These are phyloP conservation scores for Hymenoscyphus fructigenus DNA, from an alignment of 2,329 filamentous ascomycete genomes.

Conservation along the genomic window DNA sequence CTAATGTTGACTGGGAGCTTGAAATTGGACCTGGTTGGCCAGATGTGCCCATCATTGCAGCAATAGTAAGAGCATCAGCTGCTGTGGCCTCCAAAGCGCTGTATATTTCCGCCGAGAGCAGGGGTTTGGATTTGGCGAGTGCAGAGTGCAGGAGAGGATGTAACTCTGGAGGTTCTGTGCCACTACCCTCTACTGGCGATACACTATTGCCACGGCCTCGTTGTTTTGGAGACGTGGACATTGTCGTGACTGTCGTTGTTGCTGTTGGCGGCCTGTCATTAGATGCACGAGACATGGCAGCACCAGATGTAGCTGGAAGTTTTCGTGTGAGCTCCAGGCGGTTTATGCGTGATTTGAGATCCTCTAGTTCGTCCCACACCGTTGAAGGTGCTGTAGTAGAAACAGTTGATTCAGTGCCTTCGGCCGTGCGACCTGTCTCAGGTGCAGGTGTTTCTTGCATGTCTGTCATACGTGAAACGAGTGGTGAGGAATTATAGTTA, in stretches of 20 bases:
- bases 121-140: constrained; percentile 71
- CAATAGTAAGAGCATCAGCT: constrained; percentile 75
- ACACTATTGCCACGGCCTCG: constrained; percentile 54
- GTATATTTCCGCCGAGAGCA: constrained; percentile 71
- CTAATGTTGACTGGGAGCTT: constrained; percentile 50
- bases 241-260: constrained; percentile 84
- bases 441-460: constrained; percentile 41
- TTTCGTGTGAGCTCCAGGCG: constrained; percentile 89
- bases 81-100: constrained; percentile 77
- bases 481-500: constrained; percentile 55
- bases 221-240: constrained; percentile 80
- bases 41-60: constrained; percentile 72
- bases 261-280: constrained; percentile 87
- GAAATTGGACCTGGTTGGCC: constrained; percentile 69
- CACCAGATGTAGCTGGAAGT: constrained; percentile 76
- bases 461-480: constrained; percentile 50
- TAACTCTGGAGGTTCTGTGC: constrained; percentile 51
- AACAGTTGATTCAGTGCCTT: constrained; percentile 81
- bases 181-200: constrained; percentile 47
- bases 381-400: constrained; percentile 89
- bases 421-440: constrained; percentile 47
- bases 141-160: constrained; percentile 81
- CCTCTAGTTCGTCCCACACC: constrained; percentile 96
- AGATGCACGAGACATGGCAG: constrained; percentile 60
- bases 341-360: constrained; percentile 89